Conservation (phyloP, 1,139 yeast genomes). For the Taiozyma sp. region DNA sequence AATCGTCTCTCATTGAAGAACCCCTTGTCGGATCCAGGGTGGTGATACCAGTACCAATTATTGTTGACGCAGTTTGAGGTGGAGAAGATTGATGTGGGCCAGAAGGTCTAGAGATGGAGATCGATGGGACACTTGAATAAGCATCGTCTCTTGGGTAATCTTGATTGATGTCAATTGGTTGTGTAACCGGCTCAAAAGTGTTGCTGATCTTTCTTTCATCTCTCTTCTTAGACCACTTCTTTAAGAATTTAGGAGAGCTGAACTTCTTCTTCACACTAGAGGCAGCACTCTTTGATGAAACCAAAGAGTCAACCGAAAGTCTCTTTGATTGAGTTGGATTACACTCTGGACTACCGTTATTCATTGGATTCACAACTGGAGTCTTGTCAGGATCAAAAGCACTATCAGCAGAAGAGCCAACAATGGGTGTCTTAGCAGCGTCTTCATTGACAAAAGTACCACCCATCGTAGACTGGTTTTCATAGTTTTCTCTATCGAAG, state of each 20-base stretch:
- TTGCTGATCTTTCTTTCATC: conserved; percentile 13
- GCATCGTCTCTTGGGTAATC: not conserved
- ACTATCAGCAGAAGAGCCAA: not conserved
- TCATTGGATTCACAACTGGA: not conserved
- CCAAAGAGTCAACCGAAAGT: not conserved
- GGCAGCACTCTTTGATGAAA: not conserved
- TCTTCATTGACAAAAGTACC: not conserved
- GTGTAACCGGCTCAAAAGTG: conserved; percentile 15
- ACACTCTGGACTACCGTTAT: not conserved
- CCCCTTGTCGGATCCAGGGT: not conserved
- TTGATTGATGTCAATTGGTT: conserved; percentile 5
- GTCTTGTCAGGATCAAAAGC: not conserved
- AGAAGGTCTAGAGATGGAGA: not conserved
- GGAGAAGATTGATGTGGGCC: not conserved
- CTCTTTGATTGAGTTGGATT: not conserved
- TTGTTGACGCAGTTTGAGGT: not conserved
- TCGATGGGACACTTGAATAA: not conserved
- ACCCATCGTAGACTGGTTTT: not conserved
- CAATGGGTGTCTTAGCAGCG: not conserved
- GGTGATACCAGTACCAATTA: not conserved
- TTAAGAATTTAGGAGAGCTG: conserved; percentile 18
- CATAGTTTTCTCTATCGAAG: not conserved
- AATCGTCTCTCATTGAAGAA: not conserved
- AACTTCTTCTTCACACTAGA: conserved; percentile 4
- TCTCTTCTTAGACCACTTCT: conserved; percentile 18